These are phyloP conservation scores for Penicillium nucicola DNA, from an alignment of 495 filamentous ascomycete genomes.

Conservation along the genomic window DNA sequence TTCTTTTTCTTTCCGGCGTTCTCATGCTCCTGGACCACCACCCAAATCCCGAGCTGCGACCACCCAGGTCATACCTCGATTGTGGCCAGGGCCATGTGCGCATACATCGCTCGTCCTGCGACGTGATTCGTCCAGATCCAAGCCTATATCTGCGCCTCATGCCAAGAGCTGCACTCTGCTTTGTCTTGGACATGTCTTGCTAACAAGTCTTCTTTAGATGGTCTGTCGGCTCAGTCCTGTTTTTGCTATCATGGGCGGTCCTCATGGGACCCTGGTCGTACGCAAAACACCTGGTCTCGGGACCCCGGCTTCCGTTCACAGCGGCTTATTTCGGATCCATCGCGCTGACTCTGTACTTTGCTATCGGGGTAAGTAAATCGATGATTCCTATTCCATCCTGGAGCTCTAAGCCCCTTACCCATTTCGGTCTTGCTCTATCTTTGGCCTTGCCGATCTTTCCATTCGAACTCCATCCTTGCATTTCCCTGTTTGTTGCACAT, in stretches of 20 bases:
- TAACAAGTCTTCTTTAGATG: conserved; percentile 59
- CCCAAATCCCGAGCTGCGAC: conserved; percentile 12
- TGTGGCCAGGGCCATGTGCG: conserved; percentile 25
- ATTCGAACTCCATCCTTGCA: not conserved
- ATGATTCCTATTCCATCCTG: not conserved
- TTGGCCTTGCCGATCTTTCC: conserved; percentile 6
- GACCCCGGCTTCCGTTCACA: conserved; percentile 85
- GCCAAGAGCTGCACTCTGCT: conserved; percentile 17
- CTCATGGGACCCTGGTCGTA: conserved; percentile 87
- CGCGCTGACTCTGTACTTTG: conserved; percentile 83
- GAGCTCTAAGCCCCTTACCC: not conserved
- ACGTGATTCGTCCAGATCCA: conserved; percentile 6
- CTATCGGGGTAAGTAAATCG: conserved; percentile 72
- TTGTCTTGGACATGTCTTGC: conserved; percentile 12
- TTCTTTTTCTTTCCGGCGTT: not conserved
- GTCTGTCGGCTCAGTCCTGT: conserved; percentile 88
- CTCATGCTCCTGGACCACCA: conserved; percentile 4
- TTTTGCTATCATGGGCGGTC: conserved; percentile 89
- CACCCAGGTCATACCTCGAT: conserved; percentile 19
- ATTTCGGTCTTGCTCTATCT: conserved; percentile 13
- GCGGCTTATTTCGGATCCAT: conserved; percentile 97
- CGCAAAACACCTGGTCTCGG: conserved; percentile 79
- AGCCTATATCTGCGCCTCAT: conserved; percentile 20
- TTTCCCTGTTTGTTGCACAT: conserved; percentile 9
- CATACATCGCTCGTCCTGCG: not conserved